Conservation (phyloP, 768 basidiomycete species). For the Lentinula aciculospora region DNA sequence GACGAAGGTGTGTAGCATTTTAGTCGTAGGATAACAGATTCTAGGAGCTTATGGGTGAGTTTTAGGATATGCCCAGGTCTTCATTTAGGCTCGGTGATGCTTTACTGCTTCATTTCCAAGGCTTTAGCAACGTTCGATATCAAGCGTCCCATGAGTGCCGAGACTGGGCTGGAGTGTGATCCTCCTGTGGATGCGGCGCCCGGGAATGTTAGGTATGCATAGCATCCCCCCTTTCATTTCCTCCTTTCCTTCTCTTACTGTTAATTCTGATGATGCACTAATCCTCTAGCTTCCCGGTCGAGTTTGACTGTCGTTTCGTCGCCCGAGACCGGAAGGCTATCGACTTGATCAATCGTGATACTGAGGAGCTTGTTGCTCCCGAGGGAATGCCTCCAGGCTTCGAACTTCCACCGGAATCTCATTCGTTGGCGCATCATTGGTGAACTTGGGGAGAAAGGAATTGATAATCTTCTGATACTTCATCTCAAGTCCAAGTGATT, state of each 20-base stretch:
- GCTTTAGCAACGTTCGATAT: conserved; percentile 1
- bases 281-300: background rate
- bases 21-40: background rate
- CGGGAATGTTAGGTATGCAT: conserved; percentile 1
- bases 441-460: too few species aligned
- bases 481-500: too few species aligned
- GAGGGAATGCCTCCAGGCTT: conserved; percentile 1
- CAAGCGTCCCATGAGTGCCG: background rate
- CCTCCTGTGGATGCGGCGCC: conserved; percentile 1
- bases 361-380: background rate
- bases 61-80: background rate
- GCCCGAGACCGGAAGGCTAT: background rate
- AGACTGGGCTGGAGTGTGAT: background rate
- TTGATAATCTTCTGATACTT: too few species aligned
- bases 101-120: background rate
- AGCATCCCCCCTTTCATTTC: too few species aligned
- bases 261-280: background rate
- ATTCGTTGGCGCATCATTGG: conserved; percentile 1
- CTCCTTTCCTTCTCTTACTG: too few species aligned
- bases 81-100: background rate
- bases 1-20: background rate
- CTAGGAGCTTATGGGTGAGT: background rate
- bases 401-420: background rate
- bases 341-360: background rate
- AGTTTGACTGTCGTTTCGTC: background rate